Conservation (phyloP, 2,329 filamentous ascomycete species). For the Nectriaceae sp. region DNA sequence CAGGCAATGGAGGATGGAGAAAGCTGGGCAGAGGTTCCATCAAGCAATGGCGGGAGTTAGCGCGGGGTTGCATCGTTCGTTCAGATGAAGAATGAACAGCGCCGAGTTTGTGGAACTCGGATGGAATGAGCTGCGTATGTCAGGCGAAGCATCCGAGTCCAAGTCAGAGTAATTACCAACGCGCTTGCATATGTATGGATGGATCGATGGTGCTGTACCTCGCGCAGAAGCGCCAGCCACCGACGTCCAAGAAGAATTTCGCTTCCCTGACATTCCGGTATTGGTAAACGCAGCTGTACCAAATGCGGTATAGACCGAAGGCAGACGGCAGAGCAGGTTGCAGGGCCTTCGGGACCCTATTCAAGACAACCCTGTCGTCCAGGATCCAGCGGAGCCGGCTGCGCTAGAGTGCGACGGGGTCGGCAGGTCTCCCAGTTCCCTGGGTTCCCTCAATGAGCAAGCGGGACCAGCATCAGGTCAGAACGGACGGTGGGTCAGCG, state of each 20-base stretch:
- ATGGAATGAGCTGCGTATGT: neutral
- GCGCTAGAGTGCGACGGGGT: conserved; percentile 16
- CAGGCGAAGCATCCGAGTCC: no score
- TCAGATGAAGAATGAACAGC: conserved; percentile 12
- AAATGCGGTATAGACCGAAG: neutral
- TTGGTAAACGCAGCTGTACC: conserved; percentile 3
- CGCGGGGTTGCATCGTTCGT: conserved; percentile 11
- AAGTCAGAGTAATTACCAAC: no score
- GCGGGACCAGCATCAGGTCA: conserved; percentile 20
- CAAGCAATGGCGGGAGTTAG: conserved; percentile 15
- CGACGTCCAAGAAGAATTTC: neutral
- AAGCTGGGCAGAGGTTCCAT: conserved; percentile 18
- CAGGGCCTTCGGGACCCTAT: conserved; percentile 14
- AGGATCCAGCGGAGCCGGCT: conserved; percentile 9
- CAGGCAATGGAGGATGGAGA: conserved; percentile 24
- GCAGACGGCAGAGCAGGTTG: conserved; percentile 17
- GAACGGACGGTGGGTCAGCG: conserved; percentile 16
- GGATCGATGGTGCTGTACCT: neutral
- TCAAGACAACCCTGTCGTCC: conserved; percentile 10
- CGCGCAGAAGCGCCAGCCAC: neutral
- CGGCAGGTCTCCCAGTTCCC: conserved; percentile 22
- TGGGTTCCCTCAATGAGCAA: conserved; percentile 16
- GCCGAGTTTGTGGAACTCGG: neutral
- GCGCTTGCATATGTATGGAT: neutral
- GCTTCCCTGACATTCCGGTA: conserved; percentile 8